phyloP scores from a whole-genome alignment of 306 rosid genomes.

The Cajanus cajan region DNA sequence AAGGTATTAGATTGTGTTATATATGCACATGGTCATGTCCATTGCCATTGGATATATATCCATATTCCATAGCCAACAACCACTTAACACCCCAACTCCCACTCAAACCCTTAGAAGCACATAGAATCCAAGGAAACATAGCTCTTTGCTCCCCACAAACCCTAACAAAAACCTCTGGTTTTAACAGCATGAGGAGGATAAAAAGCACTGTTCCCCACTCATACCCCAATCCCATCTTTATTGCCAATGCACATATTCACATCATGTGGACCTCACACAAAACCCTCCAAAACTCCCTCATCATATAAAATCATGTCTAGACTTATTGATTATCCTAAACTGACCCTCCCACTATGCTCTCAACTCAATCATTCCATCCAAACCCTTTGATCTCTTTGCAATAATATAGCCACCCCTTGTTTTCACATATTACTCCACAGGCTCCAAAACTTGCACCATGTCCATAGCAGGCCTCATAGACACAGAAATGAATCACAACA shows the following conservation, averaged over 20 bases:
- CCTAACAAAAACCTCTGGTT: slow-evolving; percentile 48
- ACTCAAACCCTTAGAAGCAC: slow-evolving; percentile 46
- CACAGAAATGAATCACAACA: slow-evolving; percentile 59
- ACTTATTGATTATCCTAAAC: slow-evolving; percentile 49
- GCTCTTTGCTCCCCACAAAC: slow-evolving; percentile 64
- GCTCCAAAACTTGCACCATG: slow-evolving; percentile 41
- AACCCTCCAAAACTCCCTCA: slow-evolving; percentile 51
- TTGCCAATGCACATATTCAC: slow-evolving; percentile 42
- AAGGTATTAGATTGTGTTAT: slow-evolving; percentile 2
- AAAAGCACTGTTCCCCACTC: slow-evolving; percentile 35
- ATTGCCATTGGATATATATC: slow-evolving; percentile 18
- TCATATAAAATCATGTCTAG: slow-evolving; percentile 48
- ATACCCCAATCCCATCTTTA: slow-evolving; percentile 40
- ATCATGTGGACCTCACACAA: slow-evolving; percentile 54
- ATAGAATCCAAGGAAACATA: slow-evolving; percentile 78
- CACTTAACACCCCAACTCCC: slow-evolving; percentile 50
- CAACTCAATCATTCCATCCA: slow-evolving; percentile 59
- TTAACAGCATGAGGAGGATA: slow-evolving; percentile 42
- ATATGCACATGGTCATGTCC: slow-evolving; percentile 17
- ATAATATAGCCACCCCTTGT: slow-evolving; percentile 33
- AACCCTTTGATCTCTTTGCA: slow-evolving; percentile 44
- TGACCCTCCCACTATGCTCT: slow-evolving; percentile 48
- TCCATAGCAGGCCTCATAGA: slow-evolving; percentile 60
- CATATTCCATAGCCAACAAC: slow-evolving; percentile 58
- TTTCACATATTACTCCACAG: slow-evolving; percentile 11